Evolutionary conservation across 2,329 filamentous ascomycete species (phyloP), one percentile per base, ranked within the genome.

Genomic region (Calonectria montana): DNA sequence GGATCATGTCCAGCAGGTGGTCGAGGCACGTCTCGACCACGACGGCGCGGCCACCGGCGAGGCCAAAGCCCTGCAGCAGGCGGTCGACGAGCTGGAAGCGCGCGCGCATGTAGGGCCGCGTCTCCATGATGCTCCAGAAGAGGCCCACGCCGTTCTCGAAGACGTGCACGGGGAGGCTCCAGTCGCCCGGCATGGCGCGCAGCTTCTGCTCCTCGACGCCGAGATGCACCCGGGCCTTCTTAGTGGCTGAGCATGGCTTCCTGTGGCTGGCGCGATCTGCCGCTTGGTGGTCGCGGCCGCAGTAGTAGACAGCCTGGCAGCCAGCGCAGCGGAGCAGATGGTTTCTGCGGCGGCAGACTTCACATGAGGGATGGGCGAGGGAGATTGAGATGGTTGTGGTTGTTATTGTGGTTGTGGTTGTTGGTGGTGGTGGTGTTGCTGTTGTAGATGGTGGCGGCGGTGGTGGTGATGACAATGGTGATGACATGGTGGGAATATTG

Each of bases 241-340:
- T 83, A 77, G 86, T 79, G 12, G 67, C 70, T 15, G 74, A 82
- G 79, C 88, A 89, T 16, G 64, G 75, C 12, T 41, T 41, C 73
- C 86, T 86, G 80, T 89, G 87, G 3, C 68, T 50, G 0, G 71
- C 45, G 27, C 82, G 76, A 73, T 88, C 77, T 2, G 76, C 59
- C 0, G 66, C 64, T 77, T 89, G 86, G 76, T 89, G 86, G 1
- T 85, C 82, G 16, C 77, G 76, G 61, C 82, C 77, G 78, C 88
- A 89, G 79, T 89, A 89, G 45, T 78, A 78, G 64, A 85, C 80
- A 1, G 82, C 83, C 48, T 80, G 82, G 79, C 87, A 90, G 6
- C 77, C 82, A 4, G 78, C 71, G 73, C 87, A 89, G 64, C 78
- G 81, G 5, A 79, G 76, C 35, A 76, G 27, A 21, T 35, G n/a